phyloP scores from a whole-genome alignment of 2,329 filamentous ascomycete species.

The Penicillium expansum region DNA sequence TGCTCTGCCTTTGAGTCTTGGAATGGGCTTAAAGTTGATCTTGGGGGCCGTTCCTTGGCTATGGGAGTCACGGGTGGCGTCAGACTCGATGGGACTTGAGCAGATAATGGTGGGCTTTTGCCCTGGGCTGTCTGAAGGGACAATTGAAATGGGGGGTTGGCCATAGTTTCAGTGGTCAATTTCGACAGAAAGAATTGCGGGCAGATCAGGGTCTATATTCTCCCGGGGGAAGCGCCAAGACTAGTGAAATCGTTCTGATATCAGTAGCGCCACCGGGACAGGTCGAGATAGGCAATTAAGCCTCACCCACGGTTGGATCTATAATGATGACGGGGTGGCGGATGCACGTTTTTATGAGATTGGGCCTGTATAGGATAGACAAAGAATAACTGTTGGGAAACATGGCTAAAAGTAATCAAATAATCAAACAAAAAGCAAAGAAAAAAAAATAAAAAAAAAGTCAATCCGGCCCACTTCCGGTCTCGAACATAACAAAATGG shows the following conservation, averaged over 20 bases:
- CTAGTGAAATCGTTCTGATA: slow-evolving; percentile 7
- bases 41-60: slow-evolving; percentile 16
- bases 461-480: slow-evolving; percentile 7
- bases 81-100: slow-evolving; percentile 21
- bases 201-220: slow-evolving; percentile 1
- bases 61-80: slow-evolving; percentile 40
- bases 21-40: slow-evolving; percentile 6
- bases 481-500: slow-evolving; percentile 16
- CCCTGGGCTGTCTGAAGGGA: slow-evolving; percentile 26
- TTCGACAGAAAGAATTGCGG: not conserved
- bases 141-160: slow-evolving; percentile 24
- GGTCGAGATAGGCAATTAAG: not conserved
- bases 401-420: slow-evolving; percentile 1
- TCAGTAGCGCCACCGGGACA: slow-evolving; percentile 18
- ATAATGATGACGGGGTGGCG: not conserved
- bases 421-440: not conserved
- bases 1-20: slow-evolving; percentile 3
- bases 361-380: not conserved
- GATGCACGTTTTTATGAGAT: not conserved
- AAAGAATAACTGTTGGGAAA: not conserved
- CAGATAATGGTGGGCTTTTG: slow-evolving; percentile 8
- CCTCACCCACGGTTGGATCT: slow-evolving; percentile 2
- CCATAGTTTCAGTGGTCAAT: not conserved
- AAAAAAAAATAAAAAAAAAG: slow-evolving; percentile 8
- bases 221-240: not conserved